phyloP scores from a whole-genome alignment of 352 stramenopile genomes.

The Pythium rishiriense region DNA sequence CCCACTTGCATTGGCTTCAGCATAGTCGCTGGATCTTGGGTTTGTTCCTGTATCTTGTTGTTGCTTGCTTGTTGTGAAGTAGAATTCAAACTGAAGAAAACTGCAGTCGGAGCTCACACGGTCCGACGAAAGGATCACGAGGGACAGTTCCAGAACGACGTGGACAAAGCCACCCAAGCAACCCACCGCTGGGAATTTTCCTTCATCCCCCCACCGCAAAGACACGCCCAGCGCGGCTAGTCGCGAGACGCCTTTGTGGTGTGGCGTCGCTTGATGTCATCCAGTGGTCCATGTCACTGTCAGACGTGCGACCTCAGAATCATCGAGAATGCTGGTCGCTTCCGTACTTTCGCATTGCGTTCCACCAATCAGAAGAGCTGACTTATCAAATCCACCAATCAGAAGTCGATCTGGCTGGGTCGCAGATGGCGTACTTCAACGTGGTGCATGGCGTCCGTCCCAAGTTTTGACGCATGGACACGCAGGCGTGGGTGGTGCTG shows the following conservation, averaged over 20 bases:
- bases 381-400: constrained; percentile 8
- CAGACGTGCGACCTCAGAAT: background rate
- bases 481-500: too few relatives aligned
- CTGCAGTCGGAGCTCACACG: background rate
- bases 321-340: background rate
- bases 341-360: constrained; percentile 7
- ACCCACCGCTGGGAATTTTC: background rate
- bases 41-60: background rate
- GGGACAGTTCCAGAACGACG: background rate
- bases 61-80: constrained; percentile 11
- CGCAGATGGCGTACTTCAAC: background rate
- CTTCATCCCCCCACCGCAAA: background rate
- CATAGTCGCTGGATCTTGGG: constrained; percentile 20
- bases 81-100: constrained; percentile 14
- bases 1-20: constrained; percentile 40
- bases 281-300: background rate
- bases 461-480: background rate
- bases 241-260: background rate
- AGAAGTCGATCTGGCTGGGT: background rate
- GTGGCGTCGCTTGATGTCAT: background rate
- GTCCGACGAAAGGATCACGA: too few relatives aligned
- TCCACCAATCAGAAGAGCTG: constrained; percentile 4
- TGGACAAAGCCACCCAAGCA: background rate
- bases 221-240: background rate
- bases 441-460: background rate